Evolutionary conservation across 2,329 filamentous ascomycete species (phyloP).

Genomic region (Aspergillus jensenii): DNA sequence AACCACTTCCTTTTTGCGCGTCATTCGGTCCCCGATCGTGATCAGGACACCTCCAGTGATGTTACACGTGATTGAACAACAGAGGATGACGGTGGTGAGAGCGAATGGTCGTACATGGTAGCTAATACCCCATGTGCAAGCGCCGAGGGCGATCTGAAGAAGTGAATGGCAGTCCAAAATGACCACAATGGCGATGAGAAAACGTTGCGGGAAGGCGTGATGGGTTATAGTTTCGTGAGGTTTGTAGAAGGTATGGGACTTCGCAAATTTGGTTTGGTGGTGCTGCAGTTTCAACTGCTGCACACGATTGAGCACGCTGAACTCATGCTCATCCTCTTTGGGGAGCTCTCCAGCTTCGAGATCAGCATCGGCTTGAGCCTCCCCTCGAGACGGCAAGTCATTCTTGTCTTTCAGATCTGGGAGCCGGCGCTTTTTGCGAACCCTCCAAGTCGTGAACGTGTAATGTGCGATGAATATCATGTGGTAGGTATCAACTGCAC

Average conservation of each 20-base stretch:
- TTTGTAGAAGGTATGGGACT: slow-evolving; percentile 85
- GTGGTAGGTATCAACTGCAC: slow-evolving; percentile 80
- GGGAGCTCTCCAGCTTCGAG: slow-evolving; percentile 44
- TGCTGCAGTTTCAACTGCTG: slow-evolving; percentile 72
- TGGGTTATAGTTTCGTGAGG: slow-evolving; percentile 83
- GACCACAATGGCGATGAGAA: slow-evolving; percentile 75
- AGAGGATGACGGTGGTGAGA: slow-evolving; percentile 77
- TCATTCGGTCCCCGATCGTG: slow-evolving; percentile 70
- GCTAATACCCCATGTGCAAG: slow-evolving; percentile 75
- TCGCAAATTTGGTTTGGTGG: slow-evolving; percentile 76
- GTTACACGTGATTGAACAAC: slow-evolving; percentile 75
- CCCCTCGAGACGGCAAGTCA: slow-evolving; percentile 57
- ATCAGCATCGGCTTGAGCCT: slow-evolving; percentile 47
- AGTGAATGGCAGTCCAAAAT: slow-evolving; percentile 77
- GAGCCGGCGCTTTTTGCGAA: slow-evolving; percentile 61
- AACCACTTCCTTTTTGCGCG: slow-evolving; percentile 82
- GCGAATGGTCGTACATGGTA: slow-evolving; percentile 69
- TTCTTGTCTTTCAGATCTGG: slow-evolving; percentile 67
- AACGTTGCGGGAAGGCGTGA: slow-evolving; percentile 70
- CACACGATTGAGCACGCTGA: slow-evolving; percentile 61
- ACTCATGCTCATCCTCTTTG: slow-evolving; percentile 53
- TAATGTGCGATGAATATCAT: slow-evolving; percentile 81
- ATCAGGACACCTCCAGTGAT: slow-evolving; percentile 75
- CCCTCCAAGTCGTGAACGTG: slow-evolving; percentile 64
- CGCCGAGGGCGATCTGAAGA: slow-evolving; percentile 76